A percentile compares a stretch with the other conserved stretches of the same genome.
Evolutionary conservation across 805 yeast genomes (phyloP).

Genomic region (Lachancea lanzarotensis): DNA sequence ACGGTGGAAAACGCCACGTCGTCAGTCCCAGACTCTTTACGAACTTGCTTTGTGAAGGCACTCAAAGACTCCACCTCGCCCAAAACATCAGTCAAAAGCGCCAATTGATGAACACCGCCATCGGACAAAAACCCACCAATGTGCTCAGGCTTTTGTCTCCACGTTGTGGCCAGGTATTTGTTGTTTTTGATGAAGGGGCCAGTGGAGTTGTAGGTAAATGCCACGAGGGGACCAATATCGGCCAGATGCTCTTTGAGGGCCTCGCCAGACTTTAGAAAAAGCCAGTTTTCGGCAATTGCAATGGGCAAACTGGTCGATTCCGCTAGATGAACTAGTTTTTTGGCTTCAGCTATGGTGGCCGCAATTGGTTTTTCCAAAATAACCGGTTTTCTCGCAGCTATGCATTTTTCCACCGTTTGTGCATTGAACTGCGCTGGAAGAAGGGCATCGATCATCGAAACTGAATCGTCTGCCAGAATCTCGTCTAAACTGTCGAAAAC

Average conservation of each 20-base stretch:
- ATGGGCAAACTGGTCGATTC: slow-evolving; percentile 59
- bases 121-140: slow-evolving; percentile 89
- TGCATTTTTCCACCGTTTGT: slow-evolving; percentile 60
- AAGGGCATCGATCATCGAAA: slow-evolving; percentile 77
- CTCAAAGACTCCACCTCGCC: slow-evolving; percentile 68
- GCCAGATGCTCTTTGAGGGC: slow-evolving; percentile 52
- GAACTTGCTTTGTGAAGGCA: slow-evolving; percentile 71
- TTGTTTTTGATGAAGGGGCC: slow-evolving; percentile 60
- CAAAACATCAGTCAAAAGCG: slow-evolving; percentile 72
- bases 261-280: slow-evolving; percentile 55
- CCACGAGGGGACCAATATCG: slow-evolving; percentile 63
- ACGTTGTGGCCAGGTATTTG: slow-evolving; percentile 61
- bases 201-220: slow-evolving; percentile 67
- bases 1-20: slow-evolving; percentile 73
- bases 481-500: slow-evolving; percentile 58
- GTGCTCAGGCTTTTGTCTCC: slow-evolving; percentile 90
- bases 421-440: slow-evolving; percentile 83
- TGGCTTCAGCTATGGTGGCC: slow-evolving; percentile 74
- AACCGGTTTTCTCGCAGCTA: slow-evolving; percentile 70
- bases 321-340: slow-evolving; percentile 64
- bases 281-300: slow-evolving; percentile 81
- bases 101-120: slow-evolving; percentile 96
- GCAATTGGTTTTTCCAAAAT: slow-evolving; percentile 90
- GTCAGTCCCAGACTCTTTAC: slow-evolving; percentile 71
- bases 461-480: slow-evolving; percentile 56